Evolutionary conservation across 2,329 filamentous ascomycete species (phyloP).

Genomic region (Sarocladiaceae sp.): DNA sequence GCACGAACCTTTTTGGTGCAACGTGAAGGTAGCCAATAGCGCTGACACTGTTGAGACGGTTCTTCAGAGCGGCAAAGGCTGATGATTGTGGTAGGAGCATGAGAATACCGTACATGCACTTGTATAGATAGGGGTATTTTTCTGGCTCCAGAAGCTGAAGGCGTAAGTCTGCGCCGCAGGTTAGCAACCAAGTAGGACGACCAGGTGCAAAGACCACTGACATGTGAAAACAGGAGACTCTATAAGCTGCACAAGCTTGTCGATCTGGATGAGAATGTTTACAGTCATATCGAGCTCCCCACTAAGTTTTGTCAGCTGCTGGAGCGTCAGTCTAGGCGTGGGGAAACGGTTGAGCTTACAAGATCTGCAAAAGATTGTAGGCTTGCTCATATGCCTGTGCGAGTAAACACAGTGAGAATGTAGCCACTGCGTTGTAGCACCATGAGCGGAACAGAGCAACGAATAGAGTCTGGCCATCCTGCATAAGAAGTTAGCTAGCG

Average conservation of each 20-base stretch:
- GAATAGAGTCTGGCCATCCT: slow-evolving; percentile 94
- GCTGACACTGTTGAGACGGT: slow-evolving; percentile 92
- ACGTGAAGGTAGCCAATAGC: slow-evolving; percentile 93
- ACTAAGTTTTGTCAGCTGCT: slow-evolving; percentile 35
- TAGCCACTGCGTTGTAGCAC: slow-evolving; percentile 98
- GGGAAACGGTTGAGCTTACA: slow-evolving; percentile 47
- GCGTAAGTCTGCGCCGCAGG: slow-evolving; percentile 61
- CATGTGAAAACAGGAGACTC: slow-evolving; percentile 98
- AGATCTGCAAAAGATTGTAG: slow-evolving; percentile 91
- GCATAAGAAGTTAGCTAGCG: slow-evolving; percentile 10
- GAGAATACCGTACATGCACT: slow-evolving; percentile 91
- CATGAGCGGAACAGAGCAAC: slow-evolving; percentile 91
- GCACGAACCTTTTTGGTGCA: slow-evolving; percentile 66
- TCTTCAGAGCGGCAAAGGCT: slow-evolving; percentile 93
- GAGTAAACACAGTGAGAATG: slow-evolving; percentile 89
- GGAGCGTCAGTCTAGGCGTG: neutral
- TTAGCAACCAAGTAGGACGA: neutral
- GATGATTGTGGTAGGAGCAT: slow-evolving; percentile 99
- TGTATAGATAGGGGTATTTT: slow-evolving; percentile 90
- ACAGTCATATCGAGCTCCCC: slow-evolving; percentile 98
- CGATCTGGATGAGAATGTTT: slow-evolving; percentile 96
- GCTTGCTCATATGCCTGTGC: slow-evolving; percentile 98
- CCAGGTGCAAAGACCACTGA: slow-evolving; percentile 36
- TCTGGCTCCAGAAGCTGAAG: slow-evolving; percentile 94
- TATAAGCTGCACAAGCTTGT: slow-evolving; percentile 93